Evolutionary conservation across 441 rosid genomes (phyloP).

Genomic region (Manihot esculenta): DNA sequence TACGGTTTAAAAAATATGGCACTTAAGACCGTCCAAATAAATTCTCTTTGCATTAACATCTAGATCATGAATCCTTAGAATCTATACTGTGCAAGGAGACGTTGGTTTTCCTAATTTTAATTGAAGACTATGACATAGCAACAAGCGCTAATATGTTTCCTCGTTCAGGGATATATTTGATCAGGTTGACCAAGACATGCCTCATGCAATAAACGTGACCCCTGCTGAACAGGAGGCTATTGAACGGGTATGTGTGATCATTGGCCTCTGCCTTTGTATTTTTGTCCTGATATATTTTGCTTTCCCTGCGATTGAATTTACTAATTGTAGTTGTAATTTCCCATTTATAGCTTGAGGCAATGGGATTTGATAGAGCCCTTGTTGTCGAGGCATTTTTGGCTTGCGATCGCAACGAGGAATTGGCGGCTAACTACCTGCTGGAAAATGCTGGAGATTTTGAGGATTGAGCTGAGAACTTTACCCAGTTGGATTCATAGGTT

Average conservation of each 20-base stretch:
- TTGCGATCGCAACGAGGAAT: constrained; percentile 96
- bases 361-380: constrained; percentile 93
- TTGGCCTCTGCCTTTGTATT: not conserved
- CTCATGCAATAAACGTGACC: constrained; percentile 89
- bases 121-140: not conserved
- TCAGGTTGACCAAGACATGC: constrained; percentile 88
- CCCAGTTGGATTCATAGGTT: constrained; percentile 23
- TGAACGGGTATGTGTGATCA: constrained; percentile 52
- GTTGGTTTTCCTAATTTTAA: too few species aligned
- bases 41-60: too few species aligned
- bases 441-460: constrained; percentile 94
- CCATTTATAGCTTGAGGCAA: constrained; percentile 67
- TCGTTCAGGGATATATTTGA: constrained; percentile 68
- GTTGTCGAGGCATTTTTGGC: constrained; percentile 98
- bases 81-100: too few species aligned
- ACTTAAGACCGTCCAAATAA: not conserved
- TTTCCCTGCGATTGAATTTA: not conserved
- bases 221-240: constrained; percentile 95
- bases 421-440: constrained; percentile 95
- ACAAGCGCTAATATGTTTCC: not conserved
- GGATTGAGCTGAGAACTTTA: constrained; percentile 44
- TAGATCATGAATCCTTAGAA: too few species aligned
- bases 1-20: not conserved
- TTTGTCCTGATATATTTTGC: not conserved
- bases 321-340: not conserved